Conservation (phyloP, 1,139 yeast genomes). For the Waltiozyma sp. region DNA sequence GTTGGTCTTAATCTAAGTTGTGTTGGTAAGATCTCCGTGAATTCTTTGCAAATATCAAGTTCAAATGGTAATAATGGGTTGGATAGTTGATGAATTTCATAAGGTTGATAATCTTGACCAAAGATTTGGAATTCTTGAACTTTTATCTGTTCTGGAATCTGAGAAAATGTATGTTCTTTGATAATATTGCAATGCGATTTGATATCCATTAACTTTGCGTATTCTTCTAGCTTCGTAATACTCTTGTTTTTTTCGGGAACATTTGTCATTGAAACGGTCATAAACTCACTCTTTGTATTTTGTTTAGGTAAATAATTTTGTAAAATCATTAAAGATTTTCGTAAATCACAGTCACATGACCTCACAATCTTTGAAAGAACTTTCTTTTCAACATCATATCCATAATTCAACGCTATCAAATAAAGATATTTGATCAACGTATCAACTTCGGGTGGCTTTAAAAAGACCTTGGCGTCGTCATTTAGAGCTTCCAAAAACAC, state of each 20-base stretch:
- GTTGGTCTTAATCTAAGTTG: neutral
- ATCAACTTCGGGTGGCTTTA: slow-evolving; percentile 28
- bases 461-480: slow-evolving; percentile 36
- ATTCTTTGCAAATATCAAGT: neutral
- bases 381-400: slow-evolving; percentile 26
- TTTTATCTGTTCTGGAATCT: neutral
- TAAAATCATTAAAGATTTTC: slow-evolving; percentile 41
- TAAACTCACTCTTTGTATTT: neutral
- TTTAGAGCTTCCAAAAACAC: neutral
- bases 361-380: slow-evolving; percentile 24
- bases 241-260: neutral
- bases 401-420: slow-evolving; percentile 30
- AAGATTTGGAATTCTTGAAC: neutral
- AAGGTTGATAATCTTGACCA: neutral
- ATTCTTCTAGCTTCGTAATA: neutral
- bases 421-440: slow-evolving; percentile 27
- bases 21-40: neutral
- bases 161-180: neutral
- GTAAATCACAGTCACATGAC: slow-evolving; percentile 34
- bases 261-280: neutral
- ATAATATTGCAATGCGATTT: neutral
- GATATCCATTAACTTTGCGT: neutral
- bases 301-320: slow-evolving; percentile 42
- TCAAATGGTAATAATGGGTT: neutral
- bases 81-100: neutral